Base-by-base conservation (phyloP, 352 stramenopile genomes). In the Plasmopara viticola region DNA sequence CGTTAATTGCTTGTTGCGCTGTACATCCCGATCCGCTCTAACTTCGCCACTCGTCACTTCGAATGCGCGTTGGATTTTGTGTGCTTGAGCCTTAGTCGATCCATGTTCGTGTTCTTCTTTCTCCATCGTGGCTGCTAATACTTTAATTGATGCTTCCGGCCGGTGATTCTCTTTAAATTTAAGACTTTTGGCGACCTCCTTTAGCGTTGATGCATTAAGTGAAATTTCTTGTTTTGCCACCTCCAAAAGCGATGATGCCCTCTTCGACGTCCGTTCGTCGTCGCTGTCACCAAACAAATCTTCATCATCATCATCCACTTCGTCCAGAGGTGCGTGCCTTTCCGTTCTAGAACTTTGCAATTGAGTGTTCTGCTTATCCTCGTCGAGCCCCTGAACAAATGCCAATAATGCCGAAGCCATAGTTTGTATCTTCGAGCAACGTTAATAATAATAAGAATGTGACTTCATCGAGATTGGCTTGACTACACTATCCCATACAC, bases 391-490 rank as follows among this genome's bases (percentile, higher is more conserved):
- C 44, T 69, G 60, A 17, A 72, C 64, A 57, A 76, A 76, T 34
- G 64, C 67, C 60, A 72, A 62, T 14, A 76, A 47, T 8, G 64
- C 67, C 15, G 64, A 76, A 35, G 64, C 64, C 67, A 76, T 76
- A 9, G 20, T 25, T n/a, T 25, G 20, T 25, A 25, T 25, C 20
- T 25, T 25, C 1, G 3, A 25, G 20, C 20, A 25, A 25, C 20
- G 20, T 25, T 25, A 25, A 25, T 3, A 25, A 25, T 3, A 25
- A 25, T 25, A 25, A 25, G 20, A 25, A 25, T 3, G 20, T 25
- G 20, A 25, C 20, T 25, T 25, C 20, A 3, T 25, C 20, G 20
- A 25, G 20, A 25, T 25, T 25, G 20, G 5, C 48, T 58, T 20
- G 37, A 0, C 13, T 15, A 28, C 47, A 62, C 14, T n/a, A 45